A percentile compares a stretch with the other conserved stretches of the same genome.
Evolutionary conservation across 225 moss, liverwort and hornwort species (phyloP).

Genomic region (Marchantia paleacea): DNA sequence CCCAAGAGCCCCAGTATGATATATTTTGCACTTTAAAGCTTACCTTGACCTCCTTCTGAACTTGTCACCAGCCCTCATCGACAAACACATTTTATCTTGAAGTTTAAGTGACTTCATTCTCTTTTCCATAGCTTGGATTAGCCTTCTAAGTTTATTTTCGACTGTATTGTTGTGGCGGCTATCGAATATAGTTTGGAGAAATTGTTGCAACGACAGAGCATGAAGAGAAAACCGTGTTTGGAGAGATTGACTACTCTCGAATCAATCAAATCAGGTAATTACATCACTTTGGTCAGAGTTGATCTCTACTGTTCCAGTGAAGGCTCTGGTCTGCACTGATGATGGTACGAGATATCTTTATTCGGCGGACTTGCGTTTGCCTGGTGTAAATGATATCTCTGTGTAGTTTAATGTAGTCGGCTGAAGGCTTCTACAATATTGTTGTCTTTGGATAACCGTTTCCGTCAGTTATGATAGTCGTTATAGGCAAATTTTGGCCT

Average conservation of each 20-base stretch:
- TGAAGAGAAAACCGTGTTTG: conserved; percentile 68
- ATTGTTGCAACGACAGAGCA: conserved; percentile 86
- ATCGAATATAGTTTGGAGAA: conserved; percentile 67
- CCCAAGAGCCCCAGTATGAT: no score
- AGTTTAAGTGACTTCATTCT: no score
- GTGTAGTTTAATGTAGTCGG: neutral
- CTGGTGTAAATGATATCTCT: neutral
- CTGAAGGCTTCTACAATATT: neutral
- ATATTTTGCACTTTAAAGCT: no score
- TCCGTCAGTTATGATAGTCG: neutral
- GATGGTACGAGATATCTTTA: no score
- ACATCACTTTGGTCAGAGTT: neutral
- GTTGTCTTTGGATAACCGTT: neutral
- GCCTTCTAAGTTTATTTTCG: no score
- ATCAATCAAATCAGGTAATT: conserved; percentile 64
- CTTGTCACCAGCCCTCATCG: no score
- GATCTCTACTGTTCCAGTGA: neutral
- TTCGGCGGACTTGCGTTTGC: no score
- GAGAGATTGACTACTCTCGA: conserved; percentile 74
- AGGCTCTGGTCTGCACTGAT: no score
- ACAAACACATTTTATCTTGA: no score
- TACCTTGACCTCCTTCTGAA: no score
- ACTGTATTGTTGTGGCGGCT: no score
- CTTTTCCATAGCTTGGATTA: no score
- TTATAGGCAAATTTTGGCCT: neutral